A percentile compares a stretch with the other conserved stretches of the same genome.
Conservation (phyloP, 345 rosid genomes). For the Aquilaria sinensis region DNA sequence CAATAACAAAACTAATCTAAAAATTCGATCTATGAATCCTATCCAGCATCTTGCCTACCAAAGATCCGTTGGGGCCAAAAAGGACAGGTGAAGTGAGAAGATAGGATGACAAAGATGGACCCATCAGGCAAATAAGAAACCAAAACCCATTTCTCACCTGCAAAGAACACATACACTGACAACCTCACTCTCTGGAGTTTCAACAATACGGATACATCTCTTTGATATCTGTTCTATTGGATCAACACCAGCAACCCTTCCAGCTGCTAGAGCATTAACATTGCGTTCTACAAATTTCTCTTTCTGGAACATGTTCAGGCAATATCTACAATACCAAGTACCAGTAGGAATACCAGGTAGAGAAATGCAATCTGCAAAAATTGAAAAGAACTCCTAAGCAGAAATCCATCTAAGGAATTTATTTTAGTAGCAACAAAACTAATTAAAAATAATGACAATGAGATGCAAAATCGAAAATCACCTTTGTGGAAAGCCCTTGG, state of each 20-base stretch:
- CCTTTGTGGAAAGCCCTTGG: conserved; percentile 95
- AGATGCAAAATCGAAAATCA: conserved; percentile 18
- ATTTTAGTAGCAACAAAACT: conserved; percentile 4
- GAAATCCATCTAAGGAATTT: conserved; percentile 2
- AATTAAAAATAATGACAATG: not conserved
- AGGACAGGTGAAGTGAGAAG: not conserved
- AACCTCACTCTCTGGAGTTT: conserved; percentile 47
- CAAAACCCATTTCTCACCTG: conserved; percentile 40
- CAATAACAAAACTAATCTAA: no score
- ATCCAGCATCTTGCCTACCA: no score
- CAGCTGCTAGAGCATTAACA: conserved; percentile 85
- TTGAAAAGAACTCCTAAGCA: not conserved
- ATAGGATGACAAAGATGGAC: not conserved
- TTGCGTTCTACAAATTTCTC: conserved; percentile 69
- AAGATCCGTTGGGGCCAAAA: not conserved
- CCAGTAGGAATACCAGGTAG: conserved; percentile 53
- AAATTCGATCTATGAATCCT: no score
- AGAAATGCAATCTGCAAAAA: conserved; percentile 45
- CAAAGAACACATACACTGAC: conserved; percentile 82
- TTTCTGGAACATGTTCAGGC: conserved; percentile 48
- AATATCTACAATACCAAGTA: conserved; percentile 80
- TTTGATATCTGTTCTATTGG: conserved; percentile 77
- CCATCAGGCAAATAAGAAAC: not conserved
- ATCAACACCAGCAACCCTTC: conserved; percentile 86
- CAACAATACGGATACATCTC: conserved; percentile 84